Conservation (phyloP, 768 basidiomycete species). For the Sarcodon aspratus region DNA sequence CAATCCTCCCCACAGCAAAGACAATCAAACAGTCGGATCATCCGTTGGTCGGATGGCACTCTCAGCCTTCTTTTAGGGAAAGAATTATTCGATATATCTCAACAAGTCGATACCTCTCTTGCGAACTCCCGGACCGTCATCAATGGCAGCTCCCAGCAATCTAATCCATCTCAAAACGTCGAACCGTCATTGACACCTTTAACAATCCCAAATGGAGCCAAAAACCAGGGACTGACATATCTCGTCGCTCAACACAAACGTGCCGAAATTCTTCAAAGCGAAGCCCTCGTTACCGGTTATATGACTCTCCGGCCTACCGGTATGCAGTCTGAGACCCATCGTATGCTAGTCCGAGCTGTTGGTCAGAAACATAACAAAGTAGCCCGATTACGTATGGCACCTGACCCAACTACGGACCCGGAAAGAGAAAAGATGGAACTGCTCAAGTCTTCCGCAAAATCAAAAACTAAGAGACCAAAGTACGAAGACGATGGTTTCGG, state of each 20-base stretch:
- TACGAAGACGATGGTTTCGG: constrained; percentile 38
- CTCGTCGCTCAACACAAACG: constrained; percentile 85
- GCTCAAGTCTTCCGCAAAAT: constrained; percentile 45
- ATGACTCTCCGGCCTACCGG: constrained; percentile 80
- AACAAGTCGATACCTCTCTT: constrained; percentile 69
- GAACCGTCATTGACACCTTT: constrained; percentile 18
- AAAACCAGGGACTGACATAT: constrained; percentile 73
- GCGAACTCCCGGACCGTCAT: constrained; percentile 48
- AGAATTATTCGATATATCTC: constrained; percentile 86
- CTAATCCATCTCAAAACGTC: constrained; percentile 22
- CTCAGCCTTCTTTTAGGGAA: constrained; percentile 85
- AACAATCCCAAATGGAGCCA: constrained; percentile 19
- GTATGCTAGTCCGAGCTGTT: constrained; percentile 78
- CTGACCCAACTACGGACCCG: constrained; percentile 68
- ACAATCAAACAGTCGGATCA: constrained; percentile 84
- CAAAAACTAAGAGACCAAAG: constrained; percentile 45
- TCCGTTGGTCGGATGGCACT: constrained; percentile 94
- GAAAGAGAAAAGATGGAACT: constrained; percentile 65
- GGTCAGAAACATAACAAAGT: constrained; percentile 79
- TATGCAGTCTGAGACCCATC: constrained; percentile 85
- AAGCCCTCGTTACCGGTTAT: constrained; percentile 72
- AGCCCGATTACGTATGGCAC: constrained; percentile 66
- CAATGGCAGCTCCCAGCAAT: constrained; percentile 22
- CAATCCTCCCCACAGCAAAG: constrained; percentile 38
- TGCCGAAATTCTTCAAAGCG: constrained; percentile 77